Evolutionary conservation across 2,329 filamentous ascomycete species (phyloP), one percentile per base, ranked within the genome.

Genomic region (Fusarium tupiense): DNA sequence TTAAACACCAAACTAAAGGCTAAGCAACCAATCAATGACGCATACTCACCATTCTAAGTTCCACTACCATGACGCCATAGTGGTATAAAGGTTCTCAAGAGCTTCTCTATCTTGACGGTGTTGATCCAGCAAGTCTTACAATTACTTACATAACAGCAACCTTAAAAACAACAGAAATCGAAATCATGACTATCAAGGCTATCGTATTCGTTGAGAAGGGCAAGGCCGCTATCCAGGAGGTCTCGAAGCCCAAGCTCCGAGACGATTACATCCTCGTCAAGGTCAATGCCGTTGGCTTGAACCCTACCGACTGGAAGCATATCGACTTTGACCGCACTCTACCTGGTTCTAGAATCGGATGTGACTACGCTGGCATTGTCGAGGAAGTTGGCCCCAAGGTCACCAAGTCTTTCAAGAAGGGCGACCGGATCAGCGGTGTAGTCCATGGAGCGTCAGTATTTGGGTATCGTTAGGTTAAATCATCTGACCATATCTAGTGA

Each of bases 341-440:
- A 19, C 37, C 71, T 24, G 76, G 77, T 22, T 54, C 67, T 9
- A 70, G 76, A 33, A 63, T 82, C 38, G 86, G 85, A 19, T 85
- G 83, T 58, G 87, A 88, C 73, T 88, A 84, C 60, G 83, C 84
- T 37, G 86, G 87, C n/a, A 76, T 84, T 17, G 83, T 88, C 3
- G 82, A 86, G 40, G 82, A 85, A 50, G 80, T 88, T 26, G 87
- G 86, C 8, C 62, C 77, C 8, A 82, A 81, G 33, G 83, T 86
- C 24, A 74, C 66, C 19, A 75, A 74, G 67, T 57, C 75, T 9
- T 84, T 87, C 64, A 83, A 83, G 74, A 83, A 83, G 52, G 87
- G 87, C 8, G 87, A 89, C 67, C 83, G 86, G 41, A 80, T 88
- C 37, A 77, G 52, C n/a, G 73, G 71, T 12, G 64, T 64, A 31